Base-by-base conservation (phyloP, 2,329 filamentous ascomycete species). In the Ascochyta fabae region DNA sequence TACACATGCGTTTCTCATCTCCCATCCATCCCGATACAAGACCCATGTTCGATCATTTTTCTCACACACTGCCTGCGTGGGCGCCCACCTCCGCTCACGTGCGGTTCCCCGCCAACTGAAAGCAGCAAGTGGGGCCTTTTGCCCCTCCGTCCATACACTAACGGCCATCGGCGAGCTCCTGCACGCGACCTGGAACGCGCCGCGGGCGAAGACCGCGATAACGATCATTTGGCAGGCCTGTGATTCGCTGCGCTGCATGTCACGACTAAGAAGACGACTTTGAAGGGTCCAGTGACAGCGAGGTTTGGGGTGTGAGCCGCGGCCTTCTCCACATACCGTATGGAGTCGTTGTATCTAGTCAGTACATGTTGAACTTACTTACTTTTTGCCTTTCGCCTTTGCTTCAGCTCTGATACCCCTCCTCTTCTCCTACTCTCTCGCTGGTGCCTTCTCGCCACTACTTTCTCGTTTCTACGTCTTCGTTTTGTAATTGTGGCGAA, bases 111-210 rank as follows among this genome's bases (percentile, higher is more conserved):
- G 6, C 39, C 39, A 24, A 8, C 45, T 42, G 29, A 24, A 55
- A 55, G 19, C 22, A 42, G 53, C 27, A 50, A 42, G 53, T 48
- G 53, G 53, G 53, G 47, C 42, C 27, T 36, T 44, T 38, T 46
- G 48, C 54, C 54, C 54, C 54, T 57, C 54, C 27, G 39, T 16
- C n/a, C 16, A n/a, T 48, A 34, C 43, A 42, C 47, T 48, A 35
- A 58, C 66, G 67, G 67, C 52, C 57, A 62, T 67, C 65, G 67
- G 56, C 67, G 67, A 67, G 60, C 64, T 67, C 67, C 67, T 64
- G 57, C 58, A 52, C 48, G 56, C 59, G 53, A 56, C 36, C 53
- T 47, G 38, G 51, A 56, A 51, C 42, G 36, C 53, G 43, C 53
- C 53, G 47, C 53, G 31, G 51, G 43, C 45, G 41, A n/a, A 19